Conservation (phyloP, 768 basidiomycete genomes). For the Suillus discolor region DNA sequence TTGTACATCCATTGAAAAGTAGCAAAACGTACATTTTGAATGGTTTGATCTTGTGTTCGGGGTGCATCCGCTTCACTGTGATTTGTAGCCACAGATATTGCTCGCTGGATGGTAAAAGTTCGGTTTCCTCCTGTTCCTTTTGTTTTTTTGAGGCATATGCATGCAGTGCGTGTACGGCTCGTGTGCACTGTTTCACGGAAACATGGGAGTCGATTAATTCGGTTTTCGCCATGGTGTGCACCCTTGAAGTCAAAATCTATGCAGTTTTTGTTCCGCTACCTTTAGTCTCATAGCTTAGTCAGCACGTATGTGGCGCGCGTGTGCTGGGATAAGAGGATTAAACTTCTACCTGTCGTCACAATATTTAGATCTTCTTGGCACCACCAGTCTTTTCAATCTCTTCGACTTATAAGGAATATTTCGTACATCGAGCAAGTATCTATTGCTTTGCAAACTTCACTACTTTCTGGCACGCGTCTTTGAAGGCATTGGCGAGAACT, state of each 20-base stretch:
- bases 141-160: conserved; percentile 67
- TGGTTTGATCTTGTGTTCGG: conserved; percentile 78
- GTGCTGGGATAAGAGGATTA: too few species aligned
- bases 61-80: conserved; percentile 80
- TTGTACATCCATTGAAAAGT: conserved; percentile 8
- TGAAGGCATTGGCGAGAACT: conserved; percentile 27
- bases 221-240: conserved; percentile 42
- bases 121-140: conserved; percentile 65
- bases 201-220: conserved; percentile 73
- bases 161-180: conserved; percentile 79
- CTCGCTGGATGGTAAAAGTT: conserved; percentile 78
- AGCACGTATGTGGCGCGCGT: too few species aligned
- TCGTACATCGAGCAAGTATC: background rate
- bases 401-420: too few species aligned
- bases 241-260: background rate
- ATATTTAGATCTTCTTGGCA: background rate
- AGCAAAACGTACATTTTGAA: conserved; percentile 69
- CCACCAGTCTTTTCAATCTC: background rate
- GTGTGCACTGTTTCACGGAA: conserved; percentile 69
- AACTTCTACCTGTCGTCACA: too few species aligned
- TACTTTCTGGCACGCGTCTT: conserved; percentile 25
- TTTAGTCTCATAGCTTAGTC: background rate
- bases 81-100: conserved; percentile 90
- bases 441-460: conserved; percentile 11
- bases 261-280: background rate